Base-by-base conservation (phyloP, 23 red algal species). In the Gracilaria vermiculophylla region DNA sequence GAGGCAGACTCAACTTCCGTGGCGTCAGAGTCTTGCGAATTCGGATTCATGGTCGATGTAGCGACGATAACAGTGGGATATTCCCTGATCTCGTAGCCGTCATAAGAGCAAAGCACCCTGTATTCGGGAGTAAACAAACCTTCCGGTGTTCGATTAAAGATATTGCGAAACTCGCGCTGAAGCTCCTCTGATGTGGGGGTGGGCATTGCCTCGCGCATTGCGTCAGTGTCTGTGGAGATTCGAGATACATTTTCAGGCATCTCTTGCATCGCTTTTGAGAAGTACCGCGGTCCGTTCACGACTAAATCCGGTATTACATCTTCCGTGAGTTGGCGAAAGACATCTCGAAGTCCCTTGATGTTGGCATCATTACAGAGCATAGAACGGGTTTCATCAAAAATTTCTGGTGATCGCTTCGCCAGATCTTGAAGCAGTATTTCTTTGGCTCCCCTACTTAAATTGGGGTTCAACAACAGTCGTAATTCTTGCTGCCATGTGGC, bases 81-180 rank as follows among this genome's bases (percentile, higher is more conserved):
- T 39, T 84, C 53, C 16, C 91, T 81, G 43, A 94, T 86, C 77
- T 94, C 81, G 53, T 72, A 94, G 4, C 75, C 82, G 5, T 81
- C 69, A 62, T 56, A 73, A 23, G 45, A 72, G n/a, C 48, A 57
- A 14, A 94, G 47, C 0, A 87, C 81, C 47, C 50, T 62, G 42
- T 87, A 94, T 19, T 85, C 81, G 5, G 91, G 91, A 33, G 91
- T 94, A 50, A 53, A 84, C 43, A 94, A 37, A 35, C 91, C 91
- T 29, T 94, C 76, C 21, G 91, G 91, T 14, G 77, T 84, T 35
- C 76, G 55, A 47, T 83, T 76, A 20, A 83, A 80, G 25, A 81
- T 48, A 61, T 83, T 83, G 35, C 88, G 78, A 50, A 81, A 80
- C 77, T 77, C 77, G 13, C 78, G 67, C 20, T 67, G 77, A 21